phyloP scores from a whole-genome alignment of 768 basidiomycete species.

The Mycena crocata region DNA sequence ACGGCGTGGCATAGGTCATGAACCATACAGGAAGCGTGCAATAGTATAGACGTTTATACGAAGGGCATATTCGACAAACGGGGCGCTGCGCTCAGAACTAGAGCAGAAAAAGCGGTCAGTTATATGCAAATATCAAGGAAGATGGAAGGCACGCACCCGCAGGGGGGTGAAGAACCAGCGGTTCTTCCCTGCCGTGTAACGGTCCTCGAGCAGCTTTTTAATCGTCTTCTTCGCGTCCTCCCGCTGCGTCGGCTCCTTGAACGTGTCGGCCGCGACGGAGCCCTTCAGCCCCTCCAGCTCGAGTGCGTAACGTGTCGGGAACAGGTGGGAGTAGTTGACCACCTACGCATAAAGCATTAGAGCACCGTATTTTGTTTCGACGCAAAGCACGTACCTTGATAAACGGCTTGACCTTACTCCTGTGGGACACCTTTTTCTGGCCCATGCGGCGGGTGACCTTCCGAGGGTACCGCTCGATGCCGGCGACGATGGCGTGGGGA shows the following conservation, averaged over 20 bases:
- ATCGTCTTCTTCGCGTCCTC: constrained; percentile 95
- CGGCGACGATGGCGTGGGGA: constrained; percentile 98
- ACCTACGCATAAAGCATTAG: constrained; percentile 56
- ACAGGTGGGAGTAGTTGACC: constrained; percentile 98
- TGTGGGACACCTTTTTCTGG: constrained; percentile 89
- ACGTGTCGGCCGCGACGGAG: constrained; percentile 84
- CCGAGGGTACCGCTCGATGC: constrained; percentile 97
- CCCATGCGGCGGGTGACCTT: constrained; percentile 99
- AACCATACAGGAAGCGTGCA: too few species aligned
- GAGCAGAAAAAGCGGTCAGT: too few species aligned
- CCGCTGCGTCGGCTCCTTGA: constrained; percentile 97
- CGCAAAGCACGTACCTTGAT: constrained; percentile 83
- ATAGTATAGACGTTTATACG: too few species aligned
- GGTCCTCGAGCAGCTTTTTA: constrained; percentile 96
- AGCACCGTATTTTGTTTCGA: not conserved
- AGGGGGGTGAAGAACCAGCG: constrained; percentile 96
- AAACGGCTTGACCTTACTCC: constrained; percentile 99
- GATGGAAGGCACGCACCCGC: too few species aligned
- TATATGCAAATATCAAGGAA: too few species aligned
- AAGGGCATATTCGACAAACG: too few species aligned
- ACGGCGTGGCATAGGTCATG: too few species aligned
- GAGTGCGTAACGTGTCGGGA: constrained; percentile 98
- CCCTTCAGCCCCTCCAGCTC: constrained; percentile 97
- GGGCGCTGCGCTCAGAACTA: too few species aligned
- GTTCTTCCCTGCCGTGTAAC: constrained; percentile 95